Conservation (phyloP, 2,329 filamentous ascomycete genomes). For the Aureobasidium sp. region DNA sequence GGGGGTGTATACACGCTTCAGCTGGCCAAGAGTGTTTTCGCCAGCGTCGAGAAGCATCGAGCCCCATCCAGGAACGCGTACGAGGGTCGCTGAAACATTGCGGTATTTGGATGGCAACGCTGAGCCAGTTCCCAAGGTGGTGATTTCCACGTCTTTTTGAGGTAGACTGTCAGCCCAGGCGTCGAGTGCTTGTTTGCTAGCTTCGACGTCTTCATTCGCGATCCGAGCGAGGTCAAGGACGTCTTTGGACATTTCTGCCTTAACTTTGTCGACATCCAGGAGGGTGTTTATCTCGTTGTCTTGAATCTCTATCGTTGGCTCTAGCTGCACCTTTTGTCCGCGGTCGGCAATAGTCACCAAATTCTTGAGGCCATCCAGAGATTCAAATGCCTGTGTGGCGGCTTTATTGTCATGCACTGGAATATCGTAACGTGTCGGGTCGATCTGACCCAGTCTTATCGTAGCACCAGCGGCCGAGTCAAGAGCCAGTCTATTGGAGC, state of each 20-base stretch:
- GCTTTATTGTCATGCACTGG: slow-evolving; percentile 57
- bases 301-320: slow-evolving; percentile 36
- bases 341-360: slow-evolving; percentile 28
- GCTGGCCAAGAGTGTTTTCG: slow-evolving; percentile 84
- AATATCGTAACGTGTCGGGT: slow-evolving; percentile 64
- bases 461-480: slow-evolving; percentile 60
- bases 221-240: slow-evolving; percentile 49
- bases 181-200: slow-evolving; percentile 40
- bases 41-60: slow-evolving; percentile 87
- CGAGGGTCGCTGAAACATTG: slow-evolving; percentile 83
- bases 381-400: slow-evolving; percentile 17
- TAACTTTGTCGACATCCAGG: slow-evolving; percentile 43
- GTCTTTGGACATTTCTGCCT: slow-evolving; percentile 36
- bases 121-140: slow-evolving; percentile 85
- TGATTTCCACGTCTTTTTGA: slow-evolving; percentile 70
- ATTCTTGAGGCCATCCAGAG: not conserved
- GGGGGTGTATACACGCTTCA: slow-evolving; percentile 64
- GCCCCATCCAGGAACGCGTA: slow-evolving; percentile 78
- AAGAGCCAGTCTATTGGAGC: slow-evolving; percentile 67
- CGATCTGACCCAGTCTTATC: slow-evolving; percentile 64
- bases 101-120: slow-evolving; percentile 86
- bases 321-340: slow-evolving; percentile 30
- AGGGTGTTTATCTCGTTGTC: slow-evolving; percentile 43
- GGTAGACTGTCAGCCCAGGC: slow-evolving; percentile 60
- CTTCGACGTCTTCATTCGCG: slow-evolving; percentile 32